Percentiles rank a stretch among this genome's conserved stretches.
phyloP scores from a whole-genome alignment of 352 stramenopile species.

The Phytophthora podocarpi region DNA sequence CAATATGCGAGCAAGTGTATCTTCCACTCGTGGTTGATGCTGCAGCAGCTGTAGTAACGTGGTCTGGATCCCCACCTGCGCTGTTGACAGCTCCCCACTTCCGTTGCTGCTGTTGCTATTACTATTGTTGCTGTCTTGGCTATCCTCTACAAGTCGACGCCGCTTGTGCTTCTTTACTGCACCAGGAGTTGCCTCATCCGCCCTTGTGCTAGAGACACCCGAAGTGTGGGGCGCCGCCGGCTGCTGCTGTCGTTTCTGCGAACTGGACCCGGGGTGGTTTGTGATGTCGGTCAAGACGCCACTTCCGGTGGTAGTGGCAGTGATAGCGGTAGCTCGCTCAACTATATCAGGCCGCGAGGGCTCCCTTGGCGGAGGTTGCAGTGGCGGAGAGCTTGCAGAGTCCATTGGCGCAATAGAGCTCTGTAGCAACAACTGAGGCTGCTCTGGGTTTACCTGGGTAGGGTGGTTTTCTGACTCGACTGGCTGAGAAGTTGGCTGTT shows the following conservation, averaged over 20 bases:
- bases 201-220: not conserved
- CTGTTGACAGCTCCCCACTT: slow-evolving; percentile 28
- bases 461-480: slow-evolving; percentile 15
- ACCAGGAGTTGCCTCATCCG: not conserved
- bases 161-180: slow-evolving; percentile 43
- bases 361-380: not conserved
- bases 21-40: slow-evolving; percentile 39
- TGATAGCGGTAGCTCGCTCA: not conserved
- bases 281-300: slow-evolving; percentile 65
- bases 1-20: slow-evolving; percentile 38
- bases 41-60: slow-evolving; percentile 42
- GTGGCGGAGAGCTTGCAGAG: slow-evolving; percentile 9
- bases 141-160: slow-evolving; percentile 29
- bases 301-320: not conserved
- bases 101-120: slow-evolving; percentile 32
- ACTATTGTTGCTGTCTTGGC: slow-evolving; percentile 42
- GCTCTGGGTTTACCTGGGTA: not conserved
- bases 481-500: not conserved
- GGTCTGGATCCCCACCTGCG: slow-evolving; percentile 41
- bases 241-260: slow-evolving; percentile 27
- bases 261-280: slow-evolving; percentile 42
- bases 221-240: not conserved
- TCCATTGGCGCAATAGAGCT: not conserved
- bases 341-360: slow-evolving; percentile 1
- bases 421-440: slow-evolving; percentile 2